Evolutionary conservation across 192 early-diverging fungal genomes (phyloP).

Genomic region (Borealophlyctis nickersoniae): DNA sequence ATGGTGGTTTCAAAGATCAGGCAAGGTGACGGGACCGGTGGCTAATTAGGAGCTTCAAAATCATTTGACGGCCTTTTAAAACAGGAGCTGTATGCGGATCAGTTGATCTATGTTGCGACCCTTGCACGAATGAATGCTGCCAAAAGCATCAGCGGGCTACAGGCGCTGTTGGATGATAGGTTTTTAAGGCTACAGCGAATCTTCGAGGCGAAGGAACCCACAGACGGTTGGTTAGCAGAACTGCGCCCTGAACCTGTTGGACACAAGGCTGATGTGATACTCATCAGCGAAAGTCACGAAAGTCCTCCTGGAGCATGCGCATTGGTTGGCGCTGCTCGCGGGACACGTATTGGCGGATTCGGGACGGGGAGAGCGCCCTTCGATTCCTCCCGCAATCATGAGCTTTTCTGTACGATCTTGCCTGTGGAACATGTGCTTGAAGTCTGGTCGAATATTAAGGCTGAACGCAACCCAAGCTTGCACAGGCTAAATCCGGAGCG

Average conservation of each 20-base stretch:
- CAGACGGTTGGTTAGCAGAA: too few relatives aligned
- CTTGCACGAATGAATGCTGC: slow-evolving; percentile 59
- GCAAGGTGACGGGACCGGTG: slow-evolving; percentile 15
- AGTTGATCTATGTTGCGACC: slow-evolving; percentile 60
- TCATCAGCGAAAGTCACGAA: too few relatives aligned
- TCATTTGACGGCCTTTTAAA: neutral
- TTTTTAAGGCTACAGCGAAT: slow-evolving; percentile 43
- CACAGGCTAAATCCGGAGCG: too few relatives aligned
- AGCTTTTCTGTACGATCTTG: slow-evolving; percentile 46
- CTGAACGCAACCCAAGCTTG: slow-evolving; percentile 12
- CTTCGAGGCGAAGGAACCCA: slow-evolving; percentile 44
- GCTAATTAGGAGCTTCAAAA: slow-evolving; percentile 3
- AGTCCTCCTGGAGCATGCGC: slow-evolving; percentile 60
- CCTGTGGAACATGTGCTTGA: slow-evolving; percentile 8
- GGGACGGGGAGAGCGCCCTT: slow-evolving; percentile 65
- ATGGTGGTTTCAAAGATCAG: slow-evolving; percentile 60
- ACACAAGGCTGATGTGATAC: too few relatives aligned
- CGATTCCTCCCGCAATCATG: slow-evolving; percentile 63
- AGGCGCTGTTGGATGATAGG: slow-evolving; percentile 50
- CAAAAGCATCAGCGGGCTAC: slow-evolving; percentile 48
- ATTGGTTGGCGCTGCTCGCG: slow-evolving; percentile 71
- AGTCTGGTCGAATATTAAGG: slow-evolving; percentile 1
- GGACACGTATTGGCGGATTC: slow-evolving; percentile 67
- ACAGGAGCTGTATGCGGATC: slow-evolving; percentile 69
- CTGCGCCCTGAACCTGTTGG: too few relatives aligned